These are phyloP conservation scores for Yamadazyma paraphyllophila DNA, from an alignment of 805 yeast species.

Conservation along the genomic window DNA sequence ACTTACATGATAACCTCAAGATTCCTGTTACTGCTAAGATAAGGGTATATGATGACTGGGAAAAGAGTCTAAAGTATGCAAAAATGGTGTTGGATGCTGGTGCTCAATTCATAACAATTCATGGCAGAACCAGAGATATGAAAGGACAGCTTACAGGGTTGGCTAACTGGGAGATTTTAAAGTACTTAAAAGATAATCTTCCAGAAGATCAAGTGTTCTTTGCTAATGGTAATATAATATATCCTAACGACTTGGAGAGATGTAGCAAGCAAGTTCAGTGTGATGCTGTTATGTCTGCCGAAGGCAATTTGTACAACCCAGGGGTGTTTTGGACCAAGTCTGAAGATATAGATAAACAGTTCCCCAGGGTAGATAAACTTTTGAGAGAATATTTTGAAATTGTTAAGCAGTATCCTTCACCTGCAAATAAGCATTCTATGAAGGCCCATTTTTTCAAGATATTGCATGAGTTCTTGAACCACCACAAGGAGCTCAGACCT, in stretches of 20 bases:
- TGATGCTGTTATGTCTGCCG: conserved; percentile 97
- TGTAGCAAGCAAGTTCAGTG: conserved; percentile 63
- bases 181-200: conserved; percentile 72
- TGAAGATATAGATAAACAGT: conserved; percentile 58
- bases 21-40: conserved; percentile 96
- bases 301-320: conserved; percentile 91
- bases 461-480: conserved; percentile 73
- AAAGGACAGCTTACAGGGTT: conserved; percentile 95
- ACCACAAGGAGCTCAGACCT: conserved; percentile 76
- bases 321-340: conserved; percentile 70
- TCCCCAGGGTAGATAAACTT: conserved; percentile 81
- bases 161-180: conserved; percentile 87
- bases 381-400: conserved; percentile 87
- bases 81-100: conserved; percentile 87
- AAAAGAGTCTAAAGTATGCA: conserved; percentile 83
- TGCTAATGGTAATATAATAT: conserved; percentile 92
- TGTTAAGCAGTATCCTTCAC: conserved; percentile 42
- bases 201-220: conserved; percentile 82
- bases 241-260: conserved; percentile 76
- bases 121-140: conserved; percentile 95
- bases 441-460: conserved; percentile 91
- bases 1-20: conserved; percentile 68
- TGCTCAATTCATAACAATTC: conserved; percentile 92
- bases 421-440: conserved; percentile 79
- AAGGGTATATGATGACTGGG: conserved; percentile 80